These are phyloP conservation scores for Cylindrotheca fusiformis DNA, from an alignment of 108 stramenopile genomes.

Conservation along the genomic window DNA sequence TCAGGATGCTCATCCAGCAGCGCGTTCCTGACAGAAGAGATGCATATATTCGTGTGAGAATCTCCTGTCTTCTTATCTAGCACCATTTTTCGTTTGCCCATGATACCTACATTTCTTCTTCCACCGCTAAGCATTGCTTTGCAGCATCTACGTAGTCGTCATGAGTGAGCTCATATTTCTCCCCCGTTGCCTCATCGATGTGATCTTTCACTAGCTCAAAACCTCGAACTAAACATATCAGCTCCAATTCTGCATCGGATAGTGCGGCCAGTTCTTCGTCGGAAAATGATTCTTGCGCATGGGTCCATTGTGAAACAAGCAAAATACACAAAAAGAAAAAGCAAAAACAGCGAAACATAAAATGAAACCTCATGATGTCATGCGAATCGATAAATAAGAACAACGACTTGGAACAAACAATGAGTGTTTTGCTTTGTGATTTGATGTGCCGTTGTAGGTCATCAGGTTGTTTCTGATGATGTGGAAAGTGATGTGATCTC, in stretches of 20 bases:
- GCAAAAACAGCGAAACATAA: not conserved
- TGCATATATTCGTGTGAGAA: not conserved
- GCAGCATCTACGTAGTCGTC: constrained; percentile 84
- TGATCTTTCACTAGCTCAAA: constrained; percentile 64
- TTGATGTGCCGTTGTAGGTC: too few species aligned
- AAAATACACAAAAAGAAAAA: not conserved
- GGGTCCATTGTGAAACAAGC: not conserved
- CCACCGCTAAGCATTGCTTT: constrained; percentile 70
- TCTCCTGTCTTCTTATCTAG: not conserved
- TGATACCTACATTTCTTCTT: constrained; percentile 70
- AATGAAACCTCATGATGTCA: too few species aligned
- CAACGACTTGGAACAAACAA: too few species aligned
- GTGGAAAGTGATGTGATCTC: too few species aligned
- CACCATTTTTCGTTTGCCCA: not conserved
- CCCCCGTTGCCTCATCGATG: constrained; percentile 37
- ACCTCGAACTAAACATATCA: constrained; percentile 71
- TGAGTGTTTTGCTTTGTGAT: too few species aligned
- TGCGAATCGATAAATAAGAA: too few species aligned
- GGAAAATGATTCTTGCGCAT: constrained; percentile 6
- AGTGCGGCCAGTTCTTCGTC: constrained; percentile 52
- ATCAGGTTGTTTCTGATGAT: too few species aligned
- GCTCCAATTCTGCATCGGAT: constrained; percentile 65
- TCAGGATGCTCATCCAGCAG: constrained; percentile 69
- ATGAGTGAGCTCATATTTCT: constrained; percentile 40
- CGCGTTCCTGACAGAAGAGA: constrained; percentile 45